Evolutionary conservation across 768 basidiomycete species (phyloP).

Genomic region (Lactarius tabidus): DNA sequence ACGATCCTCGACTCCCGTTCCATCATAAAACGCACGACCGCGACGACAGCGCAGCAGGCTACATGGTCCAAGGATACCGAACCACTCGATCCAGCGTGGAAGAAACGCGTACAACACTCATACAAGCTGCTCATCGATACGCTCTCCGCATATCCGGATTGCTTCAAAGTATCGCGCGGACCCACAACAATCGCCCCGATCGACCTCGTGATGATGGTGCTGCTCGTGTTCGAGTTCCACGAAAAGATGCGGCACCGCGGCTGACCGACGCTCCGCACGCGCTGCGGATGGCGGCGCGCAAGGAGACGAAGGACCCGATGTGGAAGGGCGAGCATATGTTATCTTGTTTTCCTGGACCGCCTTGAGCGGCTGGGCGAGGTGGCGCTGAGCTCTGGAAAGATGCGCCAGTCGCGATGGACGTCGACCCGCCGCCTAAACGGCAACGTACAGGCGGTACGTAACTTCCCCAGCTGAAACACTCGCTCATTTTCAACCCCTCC

Average conservation of each 20-base stretch:
- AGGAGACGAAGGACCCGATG: conserved; percentile 17
- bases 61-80: conserved; percentile 42
- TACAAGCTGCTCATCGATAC: conserved; percentile 16
- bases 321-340: conserved; percentile 17
- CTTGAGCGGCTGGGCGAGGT: conserved; percentile 3
- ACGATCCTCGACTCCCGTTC: conserved; percentile 43
- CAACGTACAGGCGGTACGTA: neutral
- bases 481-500: neutral
- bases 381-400: neutral
- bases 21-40: conserved; percentile 28
- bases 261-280: conserved; percentile 5
- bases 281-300: conserved; percentile 15
- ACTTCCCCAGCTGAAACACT: neutral
- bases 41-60: conserved; percentile 40
- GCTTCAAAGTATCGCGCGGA: conserved; percentile 10
- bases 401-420: neutral
- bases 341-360: conserved; percentile 8
- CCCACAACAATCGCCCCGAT: conserved; percentile 22
- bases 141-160: neutral
- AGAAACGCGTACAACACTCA: conserved; percentile 13
- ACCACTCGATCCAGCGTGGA: conserved; percentile 3
- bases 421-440: conserved; percentile 13
- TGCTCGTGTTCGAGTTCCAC: conserved; percentile 21
- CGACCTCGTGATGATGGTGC: conserved; percentile 19
- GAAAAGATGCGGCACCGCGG: conserved; percentile 4